Evolutionary conservation across 331 rosid genomes (phyloP), one percentile per base, ranked within the genome.

Genomic region (Malus hybrid): DNA sequence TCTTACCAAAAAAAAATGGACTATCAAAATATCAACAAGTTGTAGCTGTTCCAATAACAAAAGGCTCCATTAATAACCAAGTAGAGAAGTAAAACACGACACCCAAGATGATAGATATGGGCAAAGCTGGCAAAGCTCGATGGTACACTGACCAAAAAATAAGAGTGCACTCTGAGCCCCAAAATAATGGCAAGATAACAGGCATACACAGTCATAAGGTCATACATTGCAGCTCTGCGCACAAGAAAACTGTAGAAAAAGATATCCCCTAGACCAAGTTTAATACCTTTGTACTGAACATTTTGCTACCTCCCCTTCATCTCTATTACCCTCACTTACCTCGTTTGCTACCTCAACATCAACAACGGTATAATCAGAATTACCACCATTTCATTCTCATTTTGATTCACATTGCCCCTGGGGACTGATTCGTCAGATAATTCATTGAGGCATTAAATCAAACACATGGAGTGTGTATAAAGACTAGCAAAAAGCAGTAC

Each of bases 161-260:
- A 48, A 93, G 96, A 54, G 98, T 91, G 90, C 96, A 88, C 1
- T 93, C 98, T 39, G 18, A 93, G 89, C 39, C 97, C 97, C 3
- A 96, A 91, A 76, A 93, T 83, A 80, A 93, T 93, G 33, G 97
- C 98, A 76, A 93, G 96, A 83, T 93, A 93, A 85, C 98, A 93
- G 71, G 97, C 98, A 77, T 93, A 93, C 8, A 91, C 93, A 1
- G 97, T 93, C 98, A 93, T 93, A 28, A 93, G 93, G 81, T 93
- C 97, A 87, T 89, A 93, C 96, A 91, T 93, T 55, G 98, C 97
- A 79, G 98, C 97, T 81, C 98, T 90, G 57, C 97, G 97, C 55
- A 93, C 98, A 59, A 91, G 96, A 42, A 93, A 94, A 83, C 98
- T 91, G 82, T 93, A 93, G 93, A 93, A 93, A 66, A 91, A 88